Base-by-base conservation (phyloP, 169 alveolate species). In the Babesia ovata region DNA sequence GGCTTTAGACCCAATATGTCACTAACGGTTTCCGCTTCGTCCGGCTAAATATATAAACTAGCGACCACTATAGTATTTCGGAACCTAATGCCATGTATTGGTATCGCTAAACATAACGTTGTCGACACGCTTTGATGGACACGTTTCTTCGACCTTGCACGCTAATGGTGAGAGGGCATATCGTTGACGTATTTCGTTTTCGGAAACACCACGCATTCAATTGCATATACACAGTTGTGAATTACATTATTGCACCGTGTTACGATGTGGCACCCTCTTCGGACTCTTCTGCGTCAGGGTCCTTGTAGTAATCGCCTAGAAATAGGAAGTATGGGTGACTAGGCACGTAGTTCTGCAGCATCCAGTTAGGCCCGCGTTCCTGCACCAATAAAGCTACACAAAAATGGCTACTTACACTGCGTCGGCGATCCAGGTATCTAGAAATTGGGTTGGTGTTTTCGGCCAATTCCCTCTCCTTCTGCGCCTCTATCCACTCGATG, bases 311-410 rank as follows among this genome's bases (percentile, higher is more conserved):
- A 78, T 89, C 86, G 60, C 94, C 91, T 76, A 89, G 85, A 73
- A 77, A 77, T 22, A 81, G 49, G 63, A 86, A 84, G 65, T 91
- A 87, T 7, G 96, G 96, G 71, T 93, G 96, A 28, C 89, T 71
- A 33, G 95, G 93, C 63, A 93, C 54, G 85, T 84, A 92, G 82
- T 93, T 88, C 60, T 90, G 87, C 46, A 91, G 86, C 66, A 92
- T 81, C 95, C 95, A 93, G 74, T 91, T 87, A 13, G 95, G 86
- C 10, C 96, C 96, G 63, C 96, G 94, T 63, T 93, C 96, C 91
- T 92, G 87, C 17, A 39, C 24, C 48, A n/a, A 28, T 16, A 33
- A 63, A 22, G 16, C 19, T 42, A 36, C 19, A 42, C 9, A 26
- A 12, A 17, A 6, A 11, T 0, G 4, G 13, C 13, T 16, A 58